Evolutionary conservation across 495 filamentous ascomycete genomes (phyloP), one percentile per base, ranked within the genome.

Genomic region (Tuber umbilicatum): DNA sequence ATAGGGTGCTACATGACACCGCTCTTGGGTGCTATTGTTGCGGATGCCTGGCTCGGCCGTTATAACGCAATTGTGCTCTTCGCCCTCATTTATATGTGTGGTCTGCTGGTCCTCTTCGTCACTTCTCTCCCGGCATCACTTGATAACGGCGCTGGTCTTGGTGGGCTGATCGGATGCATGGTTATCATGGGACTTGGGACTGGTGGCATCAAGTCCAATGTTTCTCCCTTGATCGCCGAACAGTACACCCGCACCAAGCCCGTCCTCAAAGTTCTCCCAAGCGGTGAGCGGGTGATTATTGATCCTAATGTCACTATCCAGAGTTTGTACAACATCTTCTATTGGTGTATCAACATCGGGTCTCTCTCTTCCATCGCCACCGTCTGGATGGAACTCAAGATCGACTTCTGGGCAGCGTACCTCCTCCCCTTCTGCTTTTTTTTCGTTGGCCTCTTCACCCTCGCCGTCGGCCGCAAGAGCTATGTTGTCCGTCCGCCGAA

Each of bases 291-390:
- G 40, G 89, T 90, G 27, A 86, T 91, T 73, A 81, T 87, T 70
- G 87, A 89, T 71, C 87, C 89, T 7, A 86, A 88, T 69, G 83
- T 88, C 31, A 91, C 89, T 5, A 86, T 89, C 6, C 87, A 89
- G 78, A 86, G 86, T 14, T 86, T 89, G n/a, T 89, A 89, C 84
- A 87, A 89, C 55, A 87, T 89, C 80, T 91, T 87, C 78, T 91
- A 90, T 76, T 87, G 88, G 80, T 85, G 87, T 76, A 88, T 87
- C 78, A 88, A 81, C 69, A 60, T 86, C 82, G 88, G 87, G 83
- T 85, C 87, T 12, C 71, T 89, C 27, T 83, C 83, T 9, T 81
- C 83, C 21, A 86, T 87, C 72, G 83, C 84, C 0, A 86, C 85
- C 1, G 85, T 85, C 4, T 83, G 84, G 45, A 39, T 88, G 40